A percentile compares a stretch with the other conserved stretches of the same genome.
Evolutionary conservation across 257 asterid genomes (phyloP).

Genomic region (Coffea eugenioides): DNA sequence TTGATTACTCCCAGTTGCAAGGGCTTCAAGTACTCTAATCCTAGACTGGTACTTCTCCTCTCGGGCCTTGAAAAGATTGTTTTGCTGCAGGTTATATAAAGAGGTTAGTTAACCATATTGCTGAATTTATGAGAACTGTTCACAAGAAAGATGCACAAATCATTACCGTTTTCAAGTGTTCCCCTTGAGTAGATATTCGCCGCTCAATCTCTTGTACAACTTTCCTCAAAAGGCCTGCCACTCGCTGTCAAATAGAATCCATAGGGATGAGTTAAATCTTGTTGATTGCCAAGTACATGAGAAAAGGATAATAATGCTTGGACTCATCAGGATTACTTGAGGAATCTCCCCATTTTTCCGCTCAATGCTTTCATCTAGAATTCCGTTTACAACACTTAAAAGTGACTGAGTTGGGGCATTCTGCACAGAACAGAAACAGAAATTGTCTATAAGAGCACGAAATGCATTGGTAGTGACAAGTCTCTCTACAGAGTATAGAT

Average conservation of each 20-base stretch:
- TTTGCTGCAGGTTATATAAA: slow-evolving; percentile 57
- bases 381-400: slow-evolving; percentile 69
- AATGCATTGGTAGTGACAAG: not conserved
- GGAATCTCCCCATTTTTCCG: slow-evolving; percentile 86
- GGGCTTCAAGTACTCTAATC: slow-evolving; percentile 88
- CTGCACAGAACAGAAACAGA: slow-evolving; percentile 39
- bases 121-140: not conserved
- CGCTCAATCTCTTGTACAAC: slow-evolving; percentile 95
- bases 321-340: slow-evolving; percentile 44
- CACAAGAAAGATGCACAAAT: slow-evolving; percentile 1
- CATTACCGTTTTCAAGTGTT: slow-evolving; percentile 72
- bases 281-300: not conserved
- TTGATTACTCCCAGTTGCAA: slow-evolving; percentile 75
- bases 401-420: slow-evolving; percentile 97
- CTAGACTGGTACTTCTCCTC: slow-evolving; percentile 95
- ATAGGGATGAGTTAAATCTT: slow-evolving; percentile 16
- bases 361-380: slow-evolving; percentile 83
- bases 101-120: not conserved
- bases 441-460: slow-evolving; percentile 4
- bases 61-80: slow-evolving; percentile 74
- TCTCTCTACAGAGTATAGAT: not conserved
- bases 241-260: slow-evolving; percentile 53
- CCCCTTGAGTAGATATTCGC: slow-evolving; percentile 86
- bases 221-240: slow-evolving; percentile 80
- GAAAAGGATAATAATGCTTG: not conserved